These are phyloP conservation scores for Ensete ventricosum DNA, from an alignment of 176 grass and related monocot genomes.

Conservation along the genomic window DNA sequence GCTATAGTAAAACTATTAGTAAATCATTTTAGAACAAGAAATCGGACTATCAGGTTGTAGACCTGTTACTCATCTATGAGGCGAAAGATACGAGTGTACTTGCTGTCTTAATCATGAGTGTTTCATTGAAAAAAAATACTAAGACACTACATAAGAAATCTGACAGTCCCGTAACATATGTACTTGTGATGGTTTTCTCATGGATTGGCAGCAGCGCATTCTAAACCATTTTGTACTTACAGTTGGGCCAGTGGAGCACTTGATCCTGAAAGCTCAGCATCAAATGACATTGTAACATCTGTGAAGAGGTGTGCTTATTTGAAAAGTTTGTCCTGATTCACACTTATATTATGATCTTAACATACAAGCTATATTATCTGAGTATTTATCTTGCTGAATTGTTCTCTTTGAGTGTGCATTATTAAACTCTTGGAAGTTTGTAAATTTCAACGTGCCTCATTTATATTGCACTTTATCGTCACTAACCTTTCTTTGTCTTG, in stretches of 20 bases:
- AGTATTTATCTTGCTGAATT: neutral
- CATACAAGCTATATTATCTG: neutral
- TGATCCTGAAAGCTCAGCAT: slow-evolving; percentile 66
- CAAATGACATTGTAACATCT: slow-evolving; percentile 48
- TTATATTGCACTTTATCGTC: neutral
- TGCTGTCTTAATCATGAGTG: too few relatives aligned
- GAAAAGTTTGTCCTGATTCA: neutral
- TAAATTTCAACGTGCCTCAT: neutral
- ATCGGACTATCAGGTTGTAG: neutral
- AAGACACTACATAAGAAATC: neutral
- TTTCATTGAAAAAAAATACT: neutral
- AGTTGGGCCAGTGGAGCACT: slow-evolving; percentile 94
- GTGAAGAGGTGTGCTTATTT: slow-evolving; percentile 63
- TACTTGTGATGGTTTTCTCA: neutral
- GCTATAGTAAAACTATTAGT: neutral
- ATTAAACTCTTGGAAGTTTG: neutral
- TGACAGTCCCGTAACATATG: neutral
- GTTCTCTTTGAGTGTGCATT: neutral
- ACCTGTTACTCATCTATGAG: neutral
- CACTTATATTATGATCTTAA: neutral
- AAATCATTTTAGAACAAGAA: neutral
- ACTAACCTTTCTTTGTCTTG: slow-evolving; percentile 7
- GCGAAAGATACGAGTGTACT: too few relatives aligned
- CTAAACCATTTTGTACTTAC: slow-evolving; percentile 6
- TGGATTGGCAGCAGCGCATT: neutral